phyloP scores from a whole-genome alignment of 805 yeast species.

The Yarrowia deformans region DNA sequence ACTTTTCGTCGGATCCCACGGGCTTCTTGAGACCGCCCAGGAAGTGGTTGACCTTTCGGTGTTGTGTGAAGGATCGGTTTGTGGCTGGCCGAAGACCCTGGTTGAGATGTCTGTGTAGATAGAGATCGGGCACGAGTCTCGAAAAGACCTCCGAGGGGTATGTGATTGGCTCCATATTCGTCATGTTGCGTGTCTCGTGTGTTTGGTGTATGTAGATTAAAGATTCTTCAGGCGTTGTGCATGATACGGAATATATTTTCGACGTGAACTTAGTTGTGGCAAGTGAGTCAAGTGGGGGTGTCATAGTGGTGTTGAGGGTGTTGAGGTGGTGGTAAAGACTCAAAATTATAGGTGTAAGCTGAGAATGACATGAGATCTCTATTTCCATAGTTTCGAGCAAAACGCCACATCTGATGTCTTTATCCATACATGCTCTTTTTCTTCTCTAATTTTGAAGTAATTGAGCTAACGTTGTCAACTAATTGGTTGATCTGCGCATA shows the following conservation, averaged over 20 bases:
- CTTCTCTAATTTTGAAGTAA: too few relatives aligned
- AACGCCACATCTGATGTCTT: too few relatives aligned
- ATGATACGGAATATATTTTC: constrained; percentile 37
- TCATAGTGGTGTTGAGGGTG: background rate
- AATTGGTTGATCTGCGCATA: too few relatives aligned
- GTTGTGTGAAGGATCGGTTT: constrained; percentile 73
- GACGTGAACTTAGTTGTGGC: constrained; percentile 41
- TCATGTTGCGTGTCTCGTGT: background rate
- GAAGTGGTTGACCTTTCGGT: constrained; percentile 60
- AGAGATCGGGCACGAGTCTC: constrained; percentile 82
- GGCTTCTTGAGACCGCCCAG: constrained; percentile 43
- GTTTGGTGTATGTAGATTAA: background rate
- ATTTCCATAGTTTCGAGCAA: too few relatives aligned
- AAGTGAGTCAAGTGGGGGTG: background rate
- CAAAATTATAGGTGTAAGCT: background rate
- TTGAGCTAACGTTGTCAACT: too few relatives aligned
- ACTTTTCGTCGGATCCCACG: constrained; percentile 42
- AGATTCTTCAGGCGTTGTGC: constrained; percentile 33
- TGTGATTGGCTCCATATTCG: constrained; percentile 55
- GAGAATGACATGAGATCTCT: too few relatives aligned
- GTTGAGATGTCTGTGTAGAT: constrained; percentile 78
- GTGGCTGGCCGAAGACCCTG: constrained; percentile 76
- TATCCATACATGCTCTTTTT: too few relatives aligned
- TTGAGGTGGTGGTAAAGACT: background rate
- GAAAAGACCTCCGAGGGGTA: constrained; percentile 86